Evolutionary conservation across 129 eudicot species (phyloP).

Genomic region (Flaveria trinervia): DNA sequence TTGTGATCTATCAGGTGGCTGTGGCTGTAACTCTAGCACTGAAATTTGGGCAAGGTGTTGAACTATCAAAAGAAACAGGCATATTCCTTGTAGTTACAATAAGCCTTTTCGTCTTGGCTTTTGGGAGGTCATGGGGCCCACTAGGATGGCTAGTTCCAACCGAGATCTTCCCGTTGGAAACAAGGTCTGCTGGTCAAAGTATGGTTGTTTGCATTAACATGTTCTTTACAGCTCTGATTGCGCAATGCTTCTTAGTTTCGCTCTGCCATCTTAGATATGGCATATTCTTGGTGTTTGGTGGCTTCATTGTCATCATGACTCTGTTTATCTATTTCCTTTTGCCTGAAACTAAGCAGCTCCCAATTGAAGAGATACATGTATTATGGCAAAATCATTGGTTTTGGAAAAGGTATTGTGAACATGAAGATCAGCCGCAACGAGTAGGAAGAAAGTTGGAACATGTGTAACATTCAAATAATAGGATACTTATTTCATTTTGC

Average conservation of each 20-base stretch:
- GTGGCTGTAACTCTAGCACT: slow-evolving; percentile 67
- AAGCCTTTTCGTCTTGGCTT: slow-evolving; percentile 73
- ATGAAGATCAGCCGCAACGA: slow-evolving; percentile 31
- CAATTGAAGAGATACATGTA: slow-evolving; percentile 79
- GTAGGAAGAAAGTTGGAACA: slow-evolving; percentile 25
- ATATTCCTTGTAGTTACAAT: slow-evolving; percentile 62
- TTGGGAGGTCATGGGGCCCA: slow-evolving; percentile 97
- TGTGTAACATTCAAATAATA: background rate
- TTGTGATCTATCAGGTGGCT: slow-evolving; percentile 55
- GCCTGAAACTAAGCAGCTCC: slow-evolving; percentile 90
- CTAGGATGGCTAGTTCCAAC: slow-evolving; percentile 95
- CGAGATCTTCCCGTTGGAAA: slow-evolving; percentile 90
- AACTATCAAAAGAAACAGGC: slow-evolving; percentile 59
- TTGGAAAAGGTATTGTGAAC: slow-evolving; percentile 64
- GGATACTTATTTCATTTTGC: background rate
- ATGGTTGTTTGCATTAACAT: slow-evolving; percentile 91
- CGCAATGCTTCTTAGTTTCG: slow-evolving; percentile 69
- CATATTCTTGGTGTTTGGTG: slow-evolving; percentile 72
- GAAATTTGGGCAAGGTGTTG: slow-evolving; percentile 69
- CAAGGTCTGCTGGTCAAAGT: slow-evolving; percentile 97
- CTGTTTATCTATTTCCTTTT: slow-evolving; percentile 62
- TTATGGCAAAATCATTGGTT: slow-evolving; percentile 71
- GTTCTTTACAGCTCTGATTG: slow-evolving; percentile 79
- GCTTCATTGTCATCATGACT: slow-evolving; percentile 55
- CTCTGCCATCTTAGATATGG: slow-evolving; percentile 75